Base-by-base conservation (phyloP, 2,329 filamentous ascomycete species). In the Trichophyton mentagrophytes region DNA sequence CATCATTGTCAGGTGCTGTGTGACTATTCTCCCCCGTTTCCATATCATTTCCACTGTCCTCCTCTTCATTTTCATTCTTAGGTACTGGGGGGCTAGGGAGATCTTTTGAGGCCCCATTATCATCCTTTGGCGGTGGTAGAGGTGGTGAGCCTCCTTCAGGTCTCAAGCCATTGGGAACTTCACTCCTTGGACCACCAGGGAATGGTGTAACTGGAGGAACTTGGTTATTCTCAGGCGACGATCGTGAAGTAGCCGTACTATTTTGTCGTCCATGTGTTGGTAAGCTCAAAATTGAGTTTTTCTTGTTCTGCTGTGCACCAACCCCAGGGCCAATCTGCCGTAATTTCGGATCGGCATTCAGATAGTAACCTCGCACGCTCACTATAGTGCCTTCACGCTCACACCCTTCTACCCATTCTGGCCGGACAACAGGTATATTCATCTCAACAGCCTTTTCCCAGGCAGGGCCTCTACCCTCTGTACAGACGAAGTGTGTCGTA, bases 401-500 rank as follows among this genome's bases (percentile, higher is more conserved):
- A 71, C 93, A 99, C n/a, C 90, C 92, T 67, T 95, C 88, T 33
- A 99, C 83, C 93, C 93, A 99, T 73, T 99, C 93, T 20, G 93
- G 93, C 44, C 93, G 84, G 22, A 99, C 93, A 9, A 99, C 90
- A 6, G 93, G 93, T 60, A 99, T 95, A 73, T 97, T 99, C 83
- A 91, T 95, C 78, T 97, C 92, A 33, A 92, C 86, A 0, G 93
- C 93, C 78, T 93, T 95, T 76, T 99, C 93, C 93, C 93, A 99
- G 11, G 87, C 82, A 58, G 88, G 81, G 36, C 93, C 93, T 61
- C 91, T 80, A 33, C 91, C 91, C 73, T 99, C 93, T 8, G 90
- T 95, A 65, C 92, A 97, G 62, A 99, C 90, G 72, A 99, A 99
- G 75, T 99, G 93, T 15, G 93, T 99, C 0, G 93, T 99, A 72